phyloP scores from a whole-genome alignment of 164 flowering plant genomes.

The Nymphaea thermarum region DNA sequence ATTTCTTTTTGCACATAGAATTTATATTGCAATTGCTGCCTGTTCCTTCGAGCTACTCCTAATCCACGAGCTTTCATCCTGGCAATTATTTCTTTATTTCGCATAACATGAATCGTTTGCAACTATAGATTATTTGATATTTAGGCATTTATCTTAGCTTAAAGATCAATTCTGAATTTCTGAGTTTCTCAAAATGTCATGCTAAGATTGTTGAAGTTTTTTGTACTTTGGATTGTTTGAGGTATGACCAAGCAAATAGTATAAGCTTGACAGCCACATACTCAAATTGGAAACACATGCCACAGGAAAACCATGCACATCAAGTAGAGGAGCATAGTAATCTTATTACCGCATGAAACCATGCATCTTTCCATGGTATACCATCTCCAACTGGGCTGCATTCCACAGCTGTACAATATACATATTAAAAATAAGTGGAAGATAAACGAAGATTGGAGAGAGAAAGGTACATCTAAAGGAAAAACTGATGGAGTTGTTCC shows the following conservation, averaged over 20 bases:
- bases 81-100: too few relatives aligned
- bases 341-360: conserved; percentile 80
- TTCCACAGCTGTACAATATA: conserved; percentile 86
- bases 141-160: too few relatives aligned
- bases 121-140: too few relatives aligned
- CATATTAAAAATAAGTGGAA: neutral
- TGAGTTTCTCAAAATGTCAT: too few relatives aligned
- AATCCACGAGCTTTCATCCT: too few relatives aligned
- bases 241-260: neutral
- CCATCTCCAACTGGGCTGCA: conserved; percentile 95
- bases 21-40: too few relatives aligned
- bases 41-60: too few relatives aligned
- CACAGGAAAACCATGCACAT: neutral
- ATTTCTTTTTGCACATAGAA: too few relatives aligned
- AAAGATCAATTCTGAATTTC: too few relatives aligned
- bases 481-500: neutral
- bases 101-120: too few relatives aligned
- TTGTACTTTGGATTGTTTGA: too few relatives aligned
- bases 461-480: neutral
- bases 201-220: too few relatives aligned
- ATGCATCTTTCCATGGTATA: conserved; percentile 90
- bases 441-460: neutral
- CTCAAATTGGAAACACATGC: neutral
- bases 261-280: neutral
- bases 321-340: neutral